phyloP scores from a whole-genome alignment of 2,329 filamentous ascomycete species.

The Botryotinia globosa region DNA sequence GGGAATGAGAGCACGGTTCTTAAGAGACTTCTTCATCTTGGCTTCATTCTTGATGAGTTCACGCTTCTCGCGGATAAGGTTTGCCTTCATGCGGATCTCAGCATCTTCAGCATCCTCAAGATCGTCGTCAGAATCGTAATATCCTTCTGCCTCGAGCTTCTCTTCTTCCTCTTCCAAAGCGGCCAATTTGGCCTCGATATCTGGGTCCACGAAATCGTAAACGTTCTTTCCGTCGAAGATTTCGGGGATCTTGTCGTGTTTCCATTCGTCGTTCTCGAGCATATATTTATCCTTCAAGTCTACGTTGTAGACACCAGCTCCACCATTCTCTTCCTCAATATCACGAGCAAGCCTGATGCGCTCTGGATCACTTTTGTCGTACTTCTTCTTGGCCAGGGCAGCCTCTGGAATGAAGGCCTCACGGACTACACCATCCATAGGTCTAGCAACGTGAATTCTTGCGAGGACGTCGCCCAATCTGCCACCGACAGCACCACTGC shows the following conservation, averaged over 20 bases:
- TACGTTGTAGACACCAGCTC: constrained; percentile 93
- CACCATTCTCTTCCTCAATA: constrained; percentile 86
- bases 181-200: constrained; percentile 89
- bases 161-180: constrained; percentile 95
- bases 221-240: constrained; percentile 95
- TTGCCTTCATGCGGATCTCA: constrained; percentile 85
- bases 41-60: constrained; percentile 89
- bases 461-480: constrained; percentile 87
- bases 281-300: constrained; percentile 87
- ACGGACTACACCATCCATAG: constrained; percentile 73
- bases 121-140: constrained; percentile 80
- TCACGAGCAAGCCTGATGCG: constrained; percentile 78
- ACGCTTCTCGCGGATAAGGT: constrained; percentile 93
- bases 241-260: constrained; percentile 93
- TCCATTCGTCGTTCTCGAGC: constrained; percentile 88
- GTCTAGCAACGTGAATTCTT: constrained; percentile 95
- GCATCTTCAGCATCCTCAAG: constrained; percentile 87
- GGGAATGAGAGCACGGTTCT: constrained; percentile 94
- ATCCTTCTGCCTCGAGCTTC: constrained; percentile 84
- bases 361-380: constrained; percentile 86
- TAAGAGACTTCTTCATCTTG: constrained; percentile 91
- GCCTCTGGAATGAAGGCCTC: constrained; percentile 88
- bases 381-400: constrained; percentile 77
- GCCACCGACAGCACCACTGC: constrained; percentile 71
- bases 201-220: constrained; percentile 94